Conservation (phyloP, 2,329 filamentous ascomycete genomes). For the Alternaria ethzedia region DNA sequence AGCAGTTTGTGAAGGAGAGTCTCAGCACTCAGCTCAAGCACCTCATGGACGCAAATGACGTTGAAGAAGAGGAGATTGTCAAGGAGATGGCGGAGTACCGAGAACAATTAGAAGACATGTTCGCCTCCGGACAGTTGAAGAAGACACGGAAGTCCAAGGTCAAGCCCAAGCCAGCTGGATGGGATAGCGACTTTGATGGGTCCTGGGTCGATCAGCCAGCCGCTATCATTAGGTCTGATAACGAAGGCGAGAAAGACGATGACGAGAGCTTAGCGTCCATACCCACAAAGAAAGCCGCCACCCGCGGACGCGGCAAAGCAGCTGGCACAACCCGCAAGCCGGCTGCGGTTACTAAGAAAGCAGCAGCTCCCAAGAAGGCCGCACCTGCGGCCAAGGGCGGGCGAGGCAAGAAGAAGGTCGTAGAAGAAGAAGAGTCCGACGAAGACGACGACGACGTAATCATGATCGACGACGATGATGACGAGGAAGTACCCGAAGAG, state of each 20-base stretch:
- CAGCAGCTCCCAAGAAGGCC: constrained; percentile 41
- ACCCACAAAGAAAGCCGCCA: constrained; percentile 48
- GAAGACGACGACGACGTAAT: constrained; percentile 49
- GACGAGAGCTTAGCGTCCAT: constrained; percentile 38
- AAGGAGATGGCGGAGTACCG: constrained; percentile 76
- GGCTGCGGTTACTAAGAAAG: constrained; percentile 39
- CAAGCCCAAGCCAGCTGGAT: constrained; percentile 78
- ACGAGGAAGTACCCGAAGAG: constrained; percentile 39
- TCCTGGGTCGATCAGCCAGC: constrained; percentile 81
- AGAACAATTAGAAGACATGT: constrained; percentile 72
- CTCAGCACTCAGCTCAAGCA: constrained; percentile 53
- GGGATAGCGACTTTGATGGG: constrained; percentile 91
- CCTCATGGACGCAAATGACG: constrained; percentile 61
- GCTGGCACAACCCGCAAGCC: constrained; percentile 45
- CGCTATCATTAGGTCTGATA: constrained; percentile 63
- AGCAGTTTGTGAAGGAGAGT: constrained; percentile 55
- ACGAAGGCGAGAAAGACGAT: constrained; percentile 55
- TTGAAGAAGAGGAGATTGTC: constrained; percentile 73
- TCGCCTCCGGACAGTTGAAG: constrained; percentile 69
- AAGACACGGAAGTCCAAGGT: constrained; percentile 62
- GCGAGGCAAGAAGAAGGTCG: constrained; percentile 50
- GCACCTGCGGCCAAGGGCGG: constrained; percentile 43
- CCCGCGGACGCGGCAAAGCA: constrained; percentile 55
- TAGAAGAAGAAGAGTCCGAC: constrained; percentile 52
- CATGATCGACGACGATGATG: constrained; percentile 55